Evolutionary conservation across 805 yeast genomes (phyloP), one percentile per base, ranked within the genome.

Genomic region (Novakomyces olei): DNA sequence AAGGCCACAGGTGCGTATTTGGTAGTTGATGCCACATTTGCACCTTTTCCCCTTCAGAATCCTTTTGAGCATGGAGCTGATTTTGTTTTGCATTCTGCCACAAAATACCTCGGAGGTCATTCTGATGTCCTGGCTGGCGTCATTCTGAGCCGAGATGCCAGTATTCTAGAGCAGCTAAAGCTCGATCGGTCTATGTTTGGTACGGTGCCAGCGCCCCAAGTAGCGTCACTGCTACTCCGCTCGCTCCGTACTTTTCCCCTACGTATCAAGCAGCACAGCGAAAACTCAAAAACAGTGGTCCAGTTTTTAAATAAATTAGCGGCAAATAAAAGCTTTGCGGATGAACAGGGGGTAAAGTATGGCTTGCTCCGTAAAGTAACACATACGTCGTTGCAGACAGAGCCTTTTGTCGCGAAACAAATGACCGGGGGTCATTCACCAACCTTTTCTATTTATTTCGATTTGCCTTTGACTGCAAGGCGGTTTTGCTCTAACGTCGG

Each of bases 51-150:
- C 12, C 54, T 81, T 36, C 75, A 69, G 43, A 67, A 79, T 38
- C 85, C 92, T 4, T 79, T 80, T 54, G 61, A 61, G 26, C 73
- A 67, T 44, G 93, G 85, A 30, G 93, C 75, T 19, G 95, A 85
- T 50, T 54, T 80, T 41, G 70, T 85, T n/a, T 58, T 85, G 66
- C 94, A 83, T 51, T 79, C 94, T 1, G 93, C 81, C 1, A 83
- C 94, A 1, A 83, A 83, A 49, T 85, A 74, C 54, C 74, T 80
- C 46, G 94, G 92, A 26, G 95, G 96, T n/a, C 94, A 83, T 53
- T 77, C 92, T 5, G 95, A 83, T 50, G 55, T 81, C 27, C 57
- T 83, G 32, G 81, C 92, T 4, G 95, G 96, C 22, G 58, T 74
- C 8, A 53, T 81, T 14, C 68, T 72, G 14, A 70, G 76, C n/a